A percentile compares a stretch with the other conserved stretches of the same genome.
Conservation (phyloP, 306 rosid genomes). For the Psophocarpus tetragonolobus region DNA sequence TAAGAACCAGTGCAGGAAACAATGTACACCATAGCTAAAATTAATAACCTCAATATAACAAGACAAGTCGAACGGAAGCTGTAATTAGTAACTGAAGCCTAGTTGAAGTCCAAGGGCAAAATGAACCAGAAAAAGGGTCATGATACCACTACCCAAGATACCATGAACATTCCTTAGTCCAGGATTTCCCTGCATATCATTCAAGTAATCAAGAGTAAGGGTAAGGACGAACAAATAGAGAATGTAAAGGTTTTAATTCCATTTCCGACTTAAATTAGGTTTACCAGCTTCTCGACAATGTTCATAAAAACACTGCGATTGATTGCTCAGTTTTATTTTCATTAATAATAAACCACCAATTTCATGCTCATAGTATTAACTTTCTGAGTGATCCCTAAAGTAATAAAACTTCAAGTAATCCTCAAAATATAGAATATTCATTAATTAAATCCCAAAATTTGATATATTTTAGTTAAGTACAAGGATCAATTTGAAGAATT, state of each 20-base stretch:
- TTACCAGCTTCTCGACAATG: conserved; percentile 3
- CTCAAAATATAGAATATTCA: too few relatives aligned
- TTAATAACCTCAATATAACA: conserved; percentile 4
- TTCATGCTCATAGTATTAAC: too few relatives aligned
- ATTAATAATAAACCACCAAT: background rate
- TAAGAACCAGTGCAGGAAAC: conserved; percentile 19
- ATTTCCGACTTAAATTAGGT: background rate
- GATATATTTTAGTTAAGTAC: too few relatives aligned
- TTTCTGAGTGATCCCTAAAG: too few relatives aligned
- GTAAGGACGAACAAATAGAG: background rate
- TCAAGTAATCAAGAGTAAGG: conserved; percentile 6
- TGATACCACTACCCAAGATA: conserved; percentile 84
- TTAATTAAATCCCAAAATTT: too few relatives aligned
- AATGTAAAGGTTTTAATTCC: background rate
- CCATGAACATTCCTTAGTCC: conserved; percentile 79
- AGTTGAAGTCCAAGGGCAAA: conserved; percentile 89
- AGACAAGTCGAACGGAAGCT: background rate
- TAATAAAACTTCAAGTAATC: too few relatives aligned
- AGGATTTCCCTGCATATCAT: conserved; percentile 69
- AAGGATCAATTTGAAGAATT: too few relatives aligned
- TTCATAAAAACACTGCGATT: background rate
- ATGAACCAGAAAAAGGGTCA: conserved; percentile 83
- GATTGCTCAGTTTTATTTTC: background rate
- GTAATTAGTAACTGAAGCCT: conserved; percentile 64
- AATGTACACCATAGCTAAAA: conserved; percentile 24